A percentile compares a stretch with the other conserved stretches of the same genome.
phyloP scores from a whole-genome alignment of 2,329 filamentous ascomycete species.

The Sporothrix brunneoviolacea region DNA sequence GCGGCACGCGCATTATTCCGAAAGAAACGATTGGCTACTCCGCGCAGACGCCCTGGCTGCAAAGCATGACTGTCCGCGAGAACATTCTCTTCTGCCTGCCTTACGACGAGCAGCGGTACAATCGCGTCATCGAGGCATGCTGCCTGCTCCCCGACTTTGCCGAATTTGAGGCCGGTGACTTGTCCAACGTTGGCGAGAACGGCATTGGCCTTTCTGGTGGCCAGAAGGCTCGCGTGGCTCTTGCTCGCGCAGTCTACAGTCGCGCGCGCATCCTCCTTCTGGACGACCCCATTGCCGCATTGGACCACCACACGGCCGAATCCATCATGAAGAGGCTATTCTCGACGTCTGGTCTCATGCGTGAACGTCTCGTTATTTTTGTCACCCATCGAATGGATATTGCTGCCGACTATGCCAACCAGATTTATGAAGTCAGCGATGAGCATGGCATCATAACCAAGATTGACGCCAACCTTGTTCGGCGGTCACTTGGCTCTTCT shows the following conservation, averaged over 20 bases:
- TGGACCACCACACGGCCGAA: slow-evolving; percentile 57
- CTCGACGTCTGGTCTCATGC: slow-evolving; percentile 27
- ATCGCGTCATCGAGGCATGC: slow-evolving; percentile 54
- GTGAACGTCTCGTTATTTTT: slow-evolving; percentile 64
- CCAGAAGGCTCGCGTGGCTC: slow-evolving; percentile 55
- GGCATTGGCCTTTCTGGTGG: slow-evolving; percentile 58
- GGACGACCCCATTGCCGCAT: slow-evolving; percentile 56
- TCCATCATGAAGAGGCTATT: slow-evolving; percentile 57
- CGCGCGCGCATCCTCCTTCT: slow-evolving; percentile 50
- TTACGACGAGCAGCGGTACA: slow-evolving; percentile 50
- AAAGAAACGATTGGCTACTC: slow-evolving; percentile 48
- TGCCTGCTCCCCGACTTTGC: slow-evolving; percentile 50
- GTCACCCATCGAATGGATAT: slow-evolving; percentile 77
- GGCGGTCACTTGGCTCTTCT: slow-evolving; percentile 26
- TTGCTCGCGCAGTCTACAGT: slow-evolving; percentile 58
- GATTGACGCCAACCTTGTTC: slow-evolving; percentile 9
- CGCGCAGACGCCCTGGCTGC: slow-evolving; percentile 57
- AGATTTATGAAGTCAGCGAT: slow-evolving; percentile 63
- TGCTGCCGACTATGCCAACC: slow-evolving; percentile 63
- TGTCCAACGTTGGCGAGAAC: slow-evolving; percentile 54
- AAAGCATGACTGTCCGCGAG: slow-evolving; percentile 58
- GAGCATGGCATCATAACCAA: slow-evolving; percentile 41
- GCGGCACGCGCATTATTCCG: slow-evolving; percentile 41
- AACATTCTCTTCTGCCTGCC: slow-evolving; percentile 56
- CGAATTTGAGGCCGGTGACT: slow-evolving; percentile 50